phyloP scores from a whole-genome alignment of 305 asterid genomes.

The Euphrasia arctica region DNA sequence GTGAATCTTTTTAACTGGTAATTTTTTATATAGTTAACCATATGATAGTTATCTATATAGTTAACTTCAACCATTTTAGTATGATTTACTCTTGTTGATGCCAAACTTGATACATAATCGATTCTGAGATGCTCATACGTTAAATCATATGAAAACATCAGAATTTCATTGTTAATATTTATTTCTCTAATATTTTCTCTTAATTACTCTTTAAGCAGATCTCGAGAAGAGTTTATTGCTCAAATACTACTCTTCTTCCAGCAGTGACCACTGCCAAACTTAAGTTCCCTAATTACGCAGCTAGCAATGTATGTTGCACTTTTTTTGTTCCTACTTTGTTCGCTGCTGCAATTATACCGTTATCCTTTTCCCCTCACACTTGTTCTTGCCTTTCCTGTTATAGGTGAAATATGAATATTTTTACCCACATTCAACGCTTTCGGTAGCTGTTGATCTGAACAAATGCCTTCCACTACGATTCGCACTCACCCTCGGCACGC shows the following conservation, averaged over 20 bases:
- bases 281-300: conserved; percentile 65
- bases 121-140: conserved; percentile 41
- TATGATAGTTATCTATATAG: no score
- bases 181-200: conserved; percentile 18
- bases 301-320: conserved; percentile 62
- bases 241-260: conserved; percentile 53
- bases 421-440: conserved; percentile 77
- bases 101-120: conserved; percentile 93
- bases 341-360: conserved; percentile 23
- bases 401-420: conserved; percentile 78
- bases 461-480: conserved; percentile 62
- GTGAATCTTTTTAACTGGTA: no score
- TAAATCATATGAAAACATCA: conserved; percentile 18
- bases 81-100: conserved; percentile 34
- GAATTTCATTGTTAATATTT: conserved; percentile 1
- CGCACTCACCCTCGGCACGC: conserved; percentile 72
- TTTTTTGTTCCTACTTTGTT: not conserved
- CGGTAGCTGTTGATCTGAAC: conserved; percentile 65
- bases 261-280: conserved; percentile 66
- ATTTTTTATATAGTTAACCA: no score
- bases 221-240: conserved; percentile 29
- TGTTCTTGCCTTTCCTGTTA: conserved; percentile 23
- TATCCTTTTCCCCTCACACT: conserved; percentile 19
- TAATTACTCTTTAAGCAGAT: conserved; percentile 37
- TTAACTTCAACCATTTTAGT: no score